phyloP scores from a whole-genome alignment of 805 yeast species.

The Candida morakotiae region DNA sequence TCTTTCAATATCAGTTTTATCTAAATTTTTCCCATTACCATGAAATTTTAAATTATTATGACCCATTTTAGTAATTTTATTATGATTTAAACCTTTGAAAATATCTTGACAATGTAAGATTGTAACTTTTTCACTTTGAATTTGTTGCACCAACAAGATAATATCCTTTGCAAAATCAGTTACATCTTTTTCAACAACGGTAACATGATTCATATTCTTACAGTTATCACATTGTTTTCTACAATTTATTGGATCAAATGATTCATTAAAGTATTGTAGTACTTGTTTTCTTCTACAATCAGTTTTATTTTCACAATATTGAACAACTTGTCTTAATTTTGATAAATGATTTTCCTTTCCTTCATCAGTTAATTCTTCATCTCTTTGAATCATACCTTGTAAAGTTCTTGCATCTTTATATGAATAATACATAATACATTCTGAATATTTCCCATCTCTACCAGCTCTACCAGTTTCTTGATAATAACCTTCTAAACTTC shows the following conservation, averaged over 20 bases:
- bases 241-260: constrained; percentile 64
- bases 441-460: constrained; percentile 81
- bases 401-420: constrained; percentile 76
- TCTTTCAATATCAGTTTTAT: constrained; percentile 73
- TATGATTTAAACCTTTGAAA: constrained; percentile 64
- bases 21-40: constrained; percentile 64
- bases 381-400: constrained; percentile 74
- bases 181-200: constrained; percentile 58
- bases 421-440: constrained; percentile 78
- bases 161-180: constrained; percentile 60
- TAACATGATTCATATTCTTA: constrained; percentile 29
- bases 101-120: constrained; percentile 78
- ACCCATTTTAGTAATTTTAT: constrained; percentile 59
- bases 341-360: constrained; percentile 75
- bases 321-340: constrained; percentile 77
- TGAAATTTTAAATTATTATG: constrained; percentile 58
- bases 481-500: constrained; percentile 92
- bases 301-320: constrained; percentile 84
- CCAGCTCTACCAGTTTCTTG: constrained; percentile 99
- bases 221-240: constrained; percentile 84
- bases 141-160: constrained; percentile 50
- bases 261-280: constrained; percentile 84
- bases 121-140: constrained; percentile 65
- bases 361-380: constrained; percentile 56
- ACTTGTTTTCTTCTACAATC: constrained; percentile 91